A percentile compares a stretch with the other conserved stretches of the same genome.
Evolutionary conservation across 2,329 filamentous ascomycete genomes (phyloP).

Genomic region (Fusarium metavorans): DNA sequence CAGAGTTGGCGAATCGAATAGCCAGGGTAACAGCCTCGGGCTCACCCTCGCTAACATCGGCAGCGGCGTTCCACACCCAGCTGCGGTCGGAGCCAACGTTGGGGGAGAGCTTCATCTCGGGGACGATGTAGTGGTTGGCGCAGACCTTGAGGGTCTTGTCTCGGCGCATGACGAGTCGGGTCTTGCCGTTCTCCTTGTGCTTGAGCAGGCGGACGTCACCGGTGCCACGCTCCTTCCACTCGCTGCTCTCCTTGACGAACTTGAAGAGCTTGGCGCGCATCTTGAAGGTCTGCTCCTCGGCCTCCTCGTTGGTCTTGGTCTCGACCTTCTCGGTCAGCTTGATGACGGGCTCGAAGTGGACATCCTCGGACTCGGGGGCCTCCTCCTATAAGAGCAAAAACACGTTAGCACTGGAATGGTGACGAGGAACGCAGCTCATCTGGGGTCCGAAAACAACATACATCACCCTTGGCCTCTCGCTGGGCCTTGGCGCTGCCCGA

Average conservation of each 20-base stretch:
- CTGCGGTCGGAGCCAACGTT: constrained; percentile 98
- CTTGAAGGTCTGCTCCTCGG: constrained; percentile 98
- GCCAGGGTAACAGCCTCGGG: constrained; percentile 95
- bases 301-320: constrained; percentile 97
- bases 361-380: constrained; percentile 88
- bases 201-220: constrained; percentile 96
- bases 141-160: constrained; percentile 99
- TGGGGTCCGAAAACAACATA: constrained; percentile 48
- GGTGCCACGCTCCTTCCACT: constrained; percentile 99
- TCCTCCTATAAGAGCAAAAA: constrained; percentile 51
- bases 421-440: background rate
- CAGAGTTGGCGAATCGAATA: constrained; percentile 96
- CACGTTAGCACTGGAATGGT: constrained; percentile 10
- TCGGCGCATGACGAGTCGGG: constrained; percentile 95
- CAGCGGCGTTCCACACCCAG: constrained; percentile 99
- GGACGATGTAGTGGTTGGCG: constrained; percentile 99
- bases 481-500: constrained; percentile 90
- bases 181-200: constrained; percentile 99
- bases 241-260: constrained; percentile 89
- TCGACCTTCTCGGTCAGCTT: constrained; percentile 97
- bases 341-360: constrained; percentile 97
- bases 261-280: constrained; percentile 99
- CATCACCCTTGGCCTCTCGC: constrained; percentile 70
- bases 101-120: constrained; percentile 98
- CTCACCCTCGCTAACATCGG: constrained; percentile 98